These are phyloP conservation scores for Corchorus capsularis DNA, from an alignment of 345 rosid species.

Conservation along the genomic window DNA sequence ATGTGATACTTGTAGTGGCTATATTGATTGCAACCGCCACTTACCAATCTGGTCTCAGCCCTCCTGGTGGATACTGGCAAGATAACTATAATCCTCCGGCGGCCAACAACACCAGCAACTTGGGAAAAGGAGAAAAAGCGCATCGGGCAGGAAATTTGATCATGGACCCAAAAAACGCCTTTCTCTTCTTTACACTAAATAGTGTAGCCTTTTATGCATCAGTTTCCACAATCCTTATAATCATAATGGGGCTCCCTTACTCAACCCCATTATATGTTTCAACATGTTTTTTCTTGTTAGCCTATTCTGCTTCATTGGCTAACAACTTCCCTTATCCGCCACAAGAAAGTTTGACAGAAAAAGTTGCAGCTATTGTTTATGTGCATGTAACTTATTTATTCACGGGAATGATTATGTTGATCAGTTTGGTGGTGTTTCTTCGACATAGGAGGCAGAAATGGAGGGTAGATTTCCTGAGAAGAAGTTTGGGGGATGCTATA, in stretches of 20 bases:
- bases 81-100: constrained; percentile 1
- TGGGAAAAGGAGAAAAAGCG: not conserved
- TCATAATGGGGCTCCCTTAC: constrained; percentile 24
- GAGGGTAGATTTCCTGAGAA: not conserved
- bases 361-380: not conserved
- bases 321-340: constrained; percentile 1
- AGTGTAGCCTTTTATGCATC: constrained; percentile 25
- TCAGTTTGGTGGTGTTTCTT: not conserved
- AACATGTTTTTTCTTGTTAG: not conserved
- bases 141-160: constrained; percentile 26
- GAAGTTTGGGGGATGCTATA: no score
- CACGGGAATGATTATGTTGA: not conserved
- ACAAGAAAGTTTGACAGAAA: not conserved
- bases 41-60: constrained; percentile 37
- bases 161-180: not conserved
- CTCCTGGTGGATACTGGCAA: constrained; percentile 36
- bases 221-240: constrained; percentile 20
- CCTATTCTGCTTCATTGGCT: not conserved
- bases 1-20: constrained; percentile 32
- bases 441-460: not conserved
- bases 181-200: constrained; percentile 17
- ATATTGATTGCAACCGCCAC: constrained; percentile 40
- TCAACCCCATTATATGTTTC: not conserved
- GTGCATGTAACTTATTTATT: not conserved
- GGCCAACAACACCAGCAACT: not conserved